Conservation (phyloP, 2,329 filamentous ascomycete species). For the Pseudocercospora ulei region DNA sequence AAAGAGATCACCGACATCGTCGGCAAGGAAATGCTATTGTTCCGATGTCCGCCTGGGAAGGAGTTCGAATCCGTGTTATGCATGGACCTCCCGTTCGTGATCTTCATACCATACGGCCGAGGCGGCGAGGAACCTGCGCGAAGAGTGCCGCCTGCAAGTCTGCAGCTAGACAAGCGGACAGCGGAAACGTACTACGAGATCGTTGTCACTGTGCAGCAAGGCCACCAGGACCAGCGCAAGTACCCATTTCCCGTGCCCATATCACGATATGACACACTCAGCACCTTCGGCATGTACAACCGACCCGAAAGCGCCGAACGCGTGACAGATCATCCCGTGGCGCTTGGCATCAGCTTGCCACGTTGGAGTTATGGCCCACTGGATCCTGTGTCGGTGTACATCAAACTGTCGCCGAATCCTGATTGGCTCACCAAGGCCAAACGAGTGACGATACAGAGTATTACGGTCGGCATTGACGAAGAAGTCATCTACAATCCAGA, state of each 20-base stretch:
- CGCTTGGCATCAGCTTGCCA: conserved; percentile 80
- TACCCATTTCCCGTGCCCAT: conserved; percentile 86
- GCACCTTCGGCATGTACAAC: conserved; percentile 99
- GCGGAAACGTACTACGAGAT: conserved; percentile 96
- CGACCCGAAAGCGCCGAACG: conserved; percentile 79
- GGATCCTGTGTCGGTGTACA: conserved; percentile 91
- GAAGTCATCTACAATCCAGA: conserved; percentile 98
- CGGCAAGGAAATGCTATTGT: conserved; percentile 88
- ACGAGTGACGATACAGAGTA: conserved; percentile 85
- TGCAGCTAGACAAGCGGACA: conserved; percentile 84
- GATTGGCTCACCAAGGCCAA: conserved; percentile 86
- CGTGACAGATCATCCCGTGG: conserved; percentile 82
- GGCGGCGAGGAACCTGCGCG: conserved; percentile 82
- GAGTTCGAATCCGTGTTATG: conserved; percentile 81
- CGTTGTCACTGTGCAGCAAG: conserved; percentile 90
- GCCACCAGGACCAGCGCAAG: conserved; percentile 75
- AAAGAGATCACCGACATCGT: conserved; percentile 88
- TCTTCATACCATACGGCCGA: conserved; percentile 92
- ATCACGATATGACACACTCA: conserved; percentile 87
- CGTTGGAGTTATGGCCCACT: conserved; percentile 93
- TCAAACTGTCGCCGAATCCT: conserved; percentile 83
- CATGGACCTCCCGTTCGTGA: conserved; percentile 94
- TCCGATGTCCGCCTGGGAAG: conserved; percentile 71
- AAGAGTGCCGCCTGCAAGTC: conserved; percentile 80
- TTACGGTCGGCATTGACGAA: conserved; percentile 88